Conservation (phyloP, 2,329 filamentous ascomycete species). For the Diaporthe helianthi region DNA sequence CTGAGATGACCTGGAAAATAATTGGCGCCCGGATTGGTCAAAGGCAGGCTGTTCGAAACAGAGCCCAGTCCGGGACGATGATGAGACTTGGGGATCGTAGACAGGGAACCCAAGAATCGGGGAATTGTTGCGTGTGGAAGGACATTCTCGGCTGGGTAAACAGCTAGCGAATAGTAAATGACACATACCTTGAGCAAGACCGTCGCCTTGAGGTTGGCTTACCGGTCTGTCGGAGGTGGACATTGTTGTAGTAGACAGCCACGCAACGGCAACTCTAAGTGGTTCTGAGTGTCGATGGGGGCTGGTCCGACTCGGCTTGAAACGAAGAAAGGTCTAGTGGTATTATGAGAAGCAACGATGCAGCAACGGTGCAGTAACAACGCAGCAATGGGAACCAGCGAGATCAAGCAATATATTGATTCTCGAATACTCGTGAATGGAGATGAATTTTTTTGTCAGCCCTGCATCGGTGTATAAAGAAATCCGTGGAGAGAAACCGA, state of each 20-base stretch:
- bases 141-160: background rate
- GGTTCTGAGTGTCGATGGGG: background rate
- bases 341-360: background rate
- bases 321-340: background rate
- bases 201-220: constrained; percentile 22
- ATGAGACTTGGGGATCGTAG: constrained; percentile 22
- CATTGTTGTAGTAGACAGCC: constrained; percentile 9
- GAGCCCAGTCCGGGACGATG: constrained; percentile 11
- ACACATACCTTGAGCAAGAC: constrained; percentile 19
- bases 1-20: constrained; percentile 3
- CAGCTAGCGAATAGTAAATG: constrained; percentile 1
- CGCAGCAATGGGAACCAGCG: background rate
- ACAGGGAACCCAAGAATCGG: background rate
- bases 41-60: constrained; percentile 19
- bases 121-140: background rate
- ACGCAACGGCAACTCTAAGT: background rate
- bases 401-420: constrained; percentile 27
- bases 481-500: constrained; percentile 10
- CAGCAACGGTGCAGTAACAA: background rate
- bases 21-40: constrained; percentile 17
- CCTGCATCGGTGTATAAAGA: constrained; percentile 12
- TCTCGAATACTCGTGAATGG: constrained; percentile 4
- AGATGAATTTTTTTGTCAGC: constrained; percentile 4
- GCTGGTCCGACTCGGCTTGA: background rate
- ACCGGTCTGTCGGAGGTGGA: constrained; percentile 15